Evolutionary conservation across 495 filamentous ascomycete species (phyloP).

Genomic region (Neurospora sp.): DNA sequence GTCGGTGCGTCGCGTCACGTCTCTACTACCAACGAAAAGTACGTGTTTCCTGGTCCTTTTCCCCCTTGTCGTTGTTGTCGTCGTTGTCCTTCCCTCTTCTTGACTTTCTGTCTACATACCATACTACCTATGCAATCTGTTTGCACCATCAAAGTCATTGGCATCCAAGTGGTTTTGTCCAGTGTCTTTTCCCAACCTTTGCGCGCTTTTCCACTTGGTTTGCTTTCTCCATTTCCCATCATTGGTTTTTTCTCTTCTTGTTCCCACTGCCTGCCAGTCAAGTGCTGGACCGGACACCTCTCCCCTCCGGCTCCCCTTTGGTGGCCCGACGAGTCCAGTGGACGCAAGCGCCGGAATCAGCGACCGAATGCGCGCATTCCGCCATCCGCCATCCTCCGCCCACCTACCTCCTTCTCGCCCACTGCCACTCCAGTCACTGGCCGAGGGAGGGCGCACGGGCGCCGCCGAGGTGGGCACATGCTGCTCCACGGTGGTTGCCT

Average conservation of each 20-base stretch:
- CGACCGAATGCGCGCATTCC: not conserved
- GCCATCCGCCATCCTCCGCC: not conserved
- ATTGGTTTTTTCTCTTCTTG: not conserved
- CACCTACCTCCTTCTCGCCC: not conserved
- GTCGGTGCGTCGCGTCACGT: constrained; percentile 35
- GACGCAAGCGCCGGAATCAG: not conserved
- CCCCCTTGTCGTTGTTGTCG: not conserved
- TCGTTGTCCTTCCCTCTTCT: constrained; percentile 1
- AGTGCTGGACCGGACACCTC: not conserved
- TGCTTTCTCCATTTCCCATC: not conserved
- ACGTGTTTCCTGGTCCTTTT: constrained; percentile 17
- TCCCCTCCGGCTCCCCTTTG: not conserved
- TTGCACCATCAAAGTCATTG: not conserved
- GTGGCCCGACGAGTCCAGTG: not conserved
- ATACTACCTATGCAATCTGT: constrained; percentile 6
- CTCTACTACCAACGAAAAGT: constrained; percentile 36
- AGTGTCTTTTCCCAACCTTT: constrained; percentile 1
- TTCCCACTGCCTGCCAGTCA: not conserved
- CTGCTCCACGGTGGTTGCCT: not conserved
- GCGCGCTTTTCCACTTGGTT: not conserved
- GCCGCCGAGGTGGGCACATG: constrained; percentile 2
- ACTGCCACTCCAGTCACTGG: not conserved
- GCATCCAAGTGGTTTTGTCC: not conserved
- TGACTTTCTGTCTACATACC: constrained; percentile 2
- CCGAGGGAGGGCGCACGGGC: constrained; percentile 4